These are phyloP conservation scores for Selaginella tamariscina DNA, from an alignment of 75 land plant species.

Conservation along the genomic window DNA sequence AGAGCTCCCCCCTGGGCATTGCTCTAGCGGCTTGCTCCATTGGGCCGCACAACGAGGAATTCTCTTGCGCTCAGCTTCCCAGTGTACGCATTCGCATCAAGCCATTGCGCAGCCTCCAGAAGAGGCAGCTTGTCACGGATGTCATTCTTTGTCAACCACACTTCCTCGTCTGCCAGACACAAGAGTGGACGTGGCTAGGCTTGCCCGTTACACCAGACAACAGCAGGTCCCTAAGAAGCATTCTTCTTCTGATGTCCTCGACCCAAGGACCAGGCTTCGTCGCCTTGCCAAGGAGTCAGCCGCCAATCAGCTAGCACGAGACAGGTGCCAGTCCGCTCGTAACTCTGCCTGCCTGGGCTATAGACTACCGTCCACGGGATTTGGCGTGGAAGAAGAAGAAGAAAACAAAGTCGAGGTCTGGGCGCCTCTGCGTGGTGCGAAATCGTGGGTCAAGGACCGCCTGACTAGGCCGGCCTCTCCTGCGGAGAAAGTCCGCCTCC, in stretches of 20 bases:
- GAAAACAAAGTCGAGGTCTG: neutral
- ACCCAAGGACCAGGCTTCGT: conserved; percentile 57
- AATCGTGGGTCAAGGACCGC: neutral
- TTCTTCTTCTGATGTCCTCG: conserved; percentile 64
- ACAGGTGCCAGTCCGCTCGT: conserved; percentile 51
- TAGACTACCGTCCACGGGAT: conserved; percentile 17
- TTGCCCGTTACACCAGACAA: conserved; percentile 41
- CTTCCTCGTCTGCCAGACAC: conserved; percentile 70
- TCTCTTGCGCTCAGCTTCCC: conserved; percentile 79
- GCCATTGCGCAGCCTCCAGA: conserved; percentile 67
- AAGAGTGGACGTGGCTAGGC: conserved; percentile 90
- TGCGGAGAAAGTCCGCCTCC: neutral
- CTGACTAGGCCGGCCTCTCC: neutral
- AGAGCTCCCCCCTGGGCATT: conserved; percentile 61
- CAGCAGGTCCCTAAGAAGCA: conserved; percentile 24
- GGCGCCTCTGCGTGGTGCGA: neutral
- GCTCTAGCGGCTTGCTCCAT: conserved; percentile 67
- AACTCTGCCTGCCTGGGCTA: conserved; percentile 61
- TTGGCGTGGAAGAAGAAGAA: neutral
- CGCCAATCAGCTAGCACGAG: conserved; percentile 29
- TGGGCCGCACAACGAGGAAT: conserved; percentile 80
- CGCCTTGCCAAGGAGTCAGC: conserved; percentile 70
- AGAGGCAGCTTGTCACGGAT: conserved; percentile 67
- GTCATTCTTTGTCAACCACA: conserved; percentile 62
- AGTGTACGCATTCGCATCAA: conserved; percentile 53